Evolutionary conservation across 164 flowering plant genomes (phyloP).

Genomic region (Tetrastigma voinierianum): DNA sequence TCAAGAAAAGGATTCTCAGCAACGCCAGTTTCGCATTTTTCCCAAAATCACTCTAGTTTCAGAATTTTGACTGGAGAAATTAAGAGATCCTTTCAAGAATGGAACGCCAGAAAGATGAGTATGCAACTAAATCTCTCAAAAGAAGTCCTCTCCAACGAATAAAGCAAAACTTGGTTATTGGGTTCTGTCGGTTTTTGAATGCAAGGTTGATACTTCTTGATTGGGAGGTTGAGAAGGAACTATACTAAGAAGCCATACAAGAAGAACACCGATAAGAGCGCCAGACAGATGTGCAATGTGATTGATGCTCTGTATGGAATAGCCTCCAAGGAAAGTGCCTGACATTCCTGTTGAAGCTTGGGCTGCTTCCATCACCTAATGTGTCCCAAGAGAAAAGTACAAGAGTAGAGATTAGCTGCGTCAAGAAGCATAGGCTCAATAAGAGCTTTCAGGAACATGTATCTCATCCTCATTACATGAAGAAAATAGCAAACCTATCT

Average conservation of each 20-base stretch:
- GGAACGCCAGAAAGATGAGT: background rate
- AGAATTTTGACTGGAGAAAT: background rate
- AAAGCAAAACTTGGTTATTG: slow-evolving; percentile 1
- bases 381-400: slow-evolving; percentile 5
- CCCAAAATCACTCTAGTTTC: background rate
- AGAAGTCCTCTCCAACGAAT: background rate
- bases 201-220: slow-evolving; percentile 20
- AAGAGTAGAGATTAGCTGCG: background rate
- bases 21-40: background rate
- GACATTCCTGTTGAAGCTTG: slow-evolving; percentile 82
- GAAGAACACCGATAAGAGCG: slow-evolving; percentile 74
- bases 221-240: slow-evolving; percentile 53
- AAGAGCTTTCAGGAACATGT: background rate
- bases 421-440: too few relatives aligned
- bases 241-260: slow-evolving; percentile 80
- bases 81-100: background rate
- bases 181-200: slow-evolving; percentile 10
- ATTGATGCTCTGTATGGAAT: slow-evolving; percentile 61
- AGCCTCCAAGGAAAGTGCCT: slow-evolving; percentile 37
- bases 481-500: too few relatives aligned
- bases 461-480: too few relatives aligned
- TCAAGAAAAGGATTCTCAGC: background rate
- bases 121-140: background rate
- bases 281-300: slow-evolving; percentile 99
- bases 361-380: slow-evolving; percentile 97